phyloP scores from a whole-genome alignment of 306 rosid genomes.

The Begonia fuchsioides region DNA sequence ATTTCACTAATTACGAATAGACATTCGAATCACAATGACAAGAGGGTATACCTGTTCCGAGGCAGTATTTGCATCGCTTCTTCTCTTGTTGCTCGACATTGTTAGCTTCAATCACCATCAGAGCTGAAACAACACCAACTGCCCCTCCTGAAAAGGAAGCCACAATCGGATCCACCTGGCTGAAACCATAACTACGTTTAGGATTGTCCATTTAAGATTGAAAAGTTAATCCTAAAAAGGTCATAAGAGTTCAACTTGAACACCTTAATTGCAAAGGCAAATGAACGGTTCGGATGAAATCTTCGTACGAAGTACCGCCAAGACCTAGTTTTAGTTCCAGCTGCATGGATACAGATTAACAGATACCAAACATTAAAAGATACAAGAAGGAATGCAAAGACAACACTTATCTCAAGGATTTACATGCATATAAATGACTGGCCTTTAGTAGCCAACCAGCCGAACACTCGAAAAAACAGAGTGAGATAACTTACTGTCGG shows the following conservation, averaged over 20 bases:
- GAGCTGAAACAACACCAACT: slow-evolving; percentile 87
- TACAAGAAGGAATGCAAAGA: too few relatives aligned
- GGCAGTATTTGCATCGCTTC: slow-evolving; percentile 93
- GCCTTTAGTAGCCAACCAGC: too few relatives aligned
- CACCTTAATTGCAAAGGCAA: slow-evolving; percentile 98
- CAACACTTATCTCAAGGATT: too few relatives aligned
- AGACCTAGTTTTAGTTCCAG: slow-evolving; percentile 90
- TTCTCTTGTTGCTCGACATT: slow-evolving; percentile 91
- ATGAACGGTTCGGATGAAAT: slow-evolving; percentile 61
- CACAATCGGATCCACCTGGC: slow-evolving; percentile 97
- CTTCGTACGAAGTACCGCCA: slow-evolving; percentile 92
- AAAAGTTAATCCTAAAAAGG: too few relatives aligned
- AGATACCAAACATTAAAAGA: too few relatives aligned
- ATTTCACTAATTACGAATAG: too few relatives aligned
- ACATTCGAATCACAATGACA: background rate
- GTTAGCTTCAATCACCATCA: slow-evolving; percentile 96
- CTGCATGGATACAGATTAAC: slow-evolving; percentile 20
- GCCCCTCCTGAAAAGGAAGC: slow-evolving; percentile 99
- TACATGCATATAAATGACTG: too few relatives aligned
- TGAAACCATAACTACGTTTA: slow-evolving; percentile 8
- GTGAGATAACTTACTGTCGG: slow-evolving; percentile 52
- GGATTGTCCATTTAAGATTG: too few relatives aligned
- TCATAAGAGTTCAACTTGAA: slow-evolving; percentile 8
- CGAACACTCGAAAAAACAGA: too few relatives aligned
- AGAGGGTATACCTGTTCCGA: slow-evolving; percentile 75